Conservation (phyloP, 805 yeast genomes). For the Nakazawaea wickerhamii region DNA sequence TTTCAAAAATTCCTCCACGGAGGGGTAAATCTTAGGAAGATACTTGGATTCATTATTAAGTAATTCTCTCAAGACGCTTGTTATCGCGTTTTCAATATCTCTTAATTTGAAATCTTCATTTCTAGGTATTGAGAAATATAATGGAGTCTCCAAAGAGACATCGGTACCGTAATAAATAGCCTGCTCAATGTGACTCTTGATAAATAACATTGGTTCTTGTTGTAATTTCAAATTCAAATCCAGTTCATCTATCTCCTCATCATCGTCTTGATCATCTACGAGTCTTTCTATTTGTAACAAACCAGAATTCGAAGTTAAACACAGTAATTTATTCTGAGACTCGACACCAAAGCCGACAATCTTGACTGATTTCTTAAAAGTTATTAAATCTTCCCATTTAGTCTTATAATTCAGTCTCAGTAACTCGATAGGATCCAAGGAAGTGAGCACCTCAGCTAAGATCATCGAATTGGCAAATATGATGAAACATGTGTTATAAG, state of each 20-base stretch:
- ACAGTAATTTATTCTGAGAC: conserved; percentile 15
- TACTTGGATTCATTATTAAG: conserved; percentile 55
- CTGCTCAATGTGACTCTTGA: conserved; percentile 77
- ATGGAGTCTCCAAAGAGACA: conserved; percentile 31
- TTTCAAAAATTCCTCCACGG: conserved; percentile 45
- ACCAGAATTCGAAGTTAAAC: conserved; percentile 53
- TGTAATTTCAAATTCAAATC: conserved; percentile 12
- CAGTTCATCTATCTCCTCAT: conserved; percentile 17
- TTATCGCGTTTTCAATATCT: conserved; percentile 48
- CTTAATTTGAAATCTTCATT: conserved; percentile 38
- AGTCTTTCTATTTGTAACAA: conserved; percentile 54
- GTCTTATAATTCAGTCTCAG: conserved; percentile 28
- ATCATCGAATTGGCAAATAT: conserved; percentile 57
- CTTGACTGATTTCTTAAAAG: conserved; percentile 45
- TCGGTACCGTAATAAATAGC: conserved; percentile 60
- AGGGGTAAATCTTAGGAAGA: conserved; percentile 47
- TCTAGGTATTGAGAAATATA: conserved; percentile 33
- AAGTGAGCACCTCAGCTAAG: conserved; percentile 51
- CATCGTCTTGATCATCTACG: conserved; percentile 19
- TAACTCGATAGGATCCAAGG: conserved; percentile 27
- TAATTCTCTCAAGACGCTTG: conserved; percentile 42
- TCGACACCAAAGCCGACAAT: conserved; percentile 53
- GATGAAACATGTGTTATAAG: conserved; percentile 44
- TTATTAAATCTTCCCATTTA: conserved; percentile 80
- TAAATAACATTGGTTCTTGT: conserved; percentile 26